A percentile compares a stretch with the other conserved stretches of the same genome.
Evolutionary conservation across 2,329 filamentous ascomycete species (phyloP).

Genomic region (Pyrenochaeta sp.): DNA sequence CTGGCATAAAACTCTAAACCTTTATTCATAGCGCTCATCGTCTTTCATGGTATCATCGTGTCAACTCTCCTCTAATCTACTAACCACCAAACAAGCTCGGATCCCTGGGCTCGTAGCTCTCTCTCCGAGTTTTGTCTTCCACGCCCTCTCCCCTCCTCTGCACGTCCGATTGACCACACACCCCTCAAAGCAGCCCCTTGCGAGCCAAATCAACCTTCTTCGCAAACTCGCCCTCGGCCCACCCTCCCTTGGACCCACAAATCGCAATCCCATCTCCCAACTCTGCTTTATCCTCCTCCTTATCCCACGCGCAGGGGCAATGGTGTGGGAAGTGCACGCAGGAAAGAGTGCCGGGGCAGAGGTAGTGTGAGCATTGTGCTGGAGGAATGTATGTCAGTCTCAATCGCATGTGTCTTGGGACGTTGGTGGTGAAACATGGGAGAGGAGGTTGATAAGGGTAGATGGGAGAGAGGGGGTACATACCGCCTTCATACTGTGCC

Average conservation of each 20-base stretch:
- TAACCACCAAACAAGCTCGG: too few species aligned
- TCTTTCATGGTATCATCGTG: too few species aligned
- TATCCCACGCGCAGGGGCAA: slow-evolving; percentile 84
- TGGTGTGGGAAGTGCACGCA: slow-evolving; percentile 98
- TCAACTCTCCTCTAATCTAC: too few species aligned
- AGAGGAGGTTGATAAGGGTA: background rate
- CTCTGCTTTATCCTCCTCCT: slow-evolving; percentile 72
- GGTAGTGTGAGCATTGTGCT: slow-evolving; percentile 91
- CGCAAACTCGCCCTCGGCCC: slow-evolving; percentile 72
- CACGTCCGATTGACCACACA: too few species aligned
- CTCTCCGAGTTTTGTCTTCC: too few species aligned
- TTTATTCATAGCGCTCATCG: too few species aligned
- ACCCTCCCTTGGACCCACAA: slow-evolving; percentile 78
- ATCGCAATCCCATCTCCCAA: slow-evolving; percentile 75
- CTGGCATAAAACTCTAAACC: too few species aligned
- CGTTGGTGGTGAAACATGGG: background rate
- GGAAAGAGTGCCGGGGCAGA: slow-evolving; percentile 91
- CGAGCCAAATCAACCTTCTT: slow-evolving; percentile 81
- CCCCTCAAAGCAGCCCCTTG: slow-evolving; percentile 72
- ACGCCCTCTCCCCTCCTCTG: too few species aligned
- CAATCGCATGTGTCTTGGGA: too few species aligned
- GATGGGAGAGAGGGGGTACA: slow-evolving; percentile 14
- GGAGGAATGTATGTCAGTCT: slow-evolving; percentile 9
- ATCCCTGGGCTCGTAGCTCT: too few species aligned
- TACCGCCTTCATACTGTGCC: slow-evolving; percentile 72